Percentiles rank a stretch among this genome's conserved stretches.
Conservation (phyloP, 441 rosid genomes). For the Populus trichocarpa region DNA sequence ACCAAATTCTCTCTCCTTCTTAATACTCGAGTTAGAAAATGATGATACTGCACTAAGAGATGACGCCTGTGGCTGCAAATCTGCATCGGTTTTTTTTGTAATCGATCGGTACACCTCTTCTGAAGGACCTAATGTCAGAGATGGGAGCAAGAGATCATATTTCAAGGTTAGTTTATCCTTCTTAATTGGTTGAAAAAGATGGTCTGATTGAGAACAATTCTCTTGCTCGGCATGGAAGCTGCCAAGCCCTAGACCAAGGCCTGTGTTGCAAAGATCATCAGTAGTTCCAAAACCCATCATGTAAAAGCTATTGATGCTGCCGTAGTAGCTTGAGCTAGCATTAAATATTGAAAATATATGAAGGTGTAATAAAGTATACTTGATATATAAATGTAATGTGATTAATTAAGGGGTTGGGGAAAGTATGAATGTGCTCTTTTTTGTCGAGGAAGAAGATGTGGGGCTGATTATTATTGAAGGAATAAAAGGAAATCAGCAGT, state of each 20-base stretch:
- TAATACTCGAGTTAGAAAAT: conserved; percentile 32
- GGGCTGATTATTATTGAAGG: conserved; percentile 18
- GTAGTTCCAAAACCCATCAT: conserved; percentile 29
- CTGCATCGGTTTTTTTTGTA: conserved; percentile 2
- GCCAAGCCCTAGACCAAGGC: conserved; percentile 33
- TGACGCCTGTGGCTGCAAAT: conserved; percentile 29
- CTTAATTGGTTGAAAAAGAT: conserved; percentile 14
- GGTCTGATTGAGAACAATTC: conserved; percentile 9
- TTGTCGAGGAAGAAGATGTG: background rate
- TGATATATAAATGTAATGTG: background rate
- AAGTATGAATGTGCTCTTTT: conserved; percentile 6
- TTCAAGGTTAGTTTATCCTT: conserved; percentile 22
- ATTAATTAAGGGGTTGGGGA: conserved; percentile 13
- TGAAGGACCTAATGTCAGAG: conserved; percentile 42
- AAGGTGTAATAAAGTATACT: background rate
- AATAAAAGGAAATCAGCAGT: conserved; percentile 22
- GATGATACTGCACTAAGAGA: conserved; percentile 38
- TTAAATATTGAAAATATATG: background rate
- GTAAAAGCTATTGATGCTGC: background rate
- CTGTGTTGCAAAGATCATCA: conserved; percentile 34
- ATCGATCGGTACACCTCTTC: conserved; percentile 13
- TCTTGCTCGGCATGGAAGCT: conserved; percentile 18
- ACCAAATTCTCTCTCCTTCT: conserved; percentile 35
- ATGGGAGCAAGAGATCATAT: conserved; percentile 34
- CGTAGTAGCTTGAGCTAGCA: background rate